These are phyloP conservation scores for Raphanus raphanistrum DNA, from an alignment of 345 rosid genomes.

Conservation along the genomic window DNA sequence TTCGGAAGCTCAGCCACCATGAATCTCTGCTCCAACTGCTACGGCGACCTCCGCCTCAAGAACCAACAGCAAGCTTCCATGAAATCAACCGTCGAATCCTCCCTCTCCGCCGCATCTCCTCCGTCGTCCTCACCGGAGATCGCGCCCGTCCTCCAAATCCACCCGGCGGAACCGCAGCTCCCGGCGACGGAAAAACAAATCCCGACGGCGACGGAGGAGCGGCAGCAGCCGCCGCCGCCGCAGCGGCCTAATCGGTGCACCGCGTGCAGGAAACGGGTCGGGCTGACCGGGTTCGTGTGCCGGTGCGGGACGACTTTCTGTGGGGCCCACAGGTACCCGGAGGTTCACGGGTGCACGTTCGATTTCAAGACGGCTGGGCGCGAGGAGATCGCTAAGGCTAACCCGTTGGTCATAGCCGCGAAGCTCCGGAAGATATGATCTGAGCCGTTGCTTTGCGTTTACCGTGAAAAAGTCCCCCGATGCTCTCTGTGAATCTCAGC, in stretches of 20 bases:
- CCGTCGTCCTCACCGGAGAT: constrained; percentile 25
- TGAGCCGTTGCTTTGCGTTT: constrained; percentile 16
- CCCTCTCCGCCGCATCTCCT: constrained; percentile 40
- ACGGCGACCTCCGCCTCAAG: constrained; percentile 45
- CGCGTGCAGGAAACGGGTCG: constrained; percentile 51
- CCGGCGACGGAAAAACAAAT: constrained; percentile 2
- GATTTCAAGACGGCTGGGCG: constrained; percentile 55
- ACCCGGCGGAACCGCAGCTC: not conserved
- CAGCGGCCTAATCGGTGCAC: constrained; percentile 49
- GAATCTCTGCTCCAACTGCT: constrained; percentile 61
- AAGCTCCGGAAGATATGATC: constrained; percentile 52
- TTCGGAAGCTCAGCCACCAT: constrained; percentile 53
- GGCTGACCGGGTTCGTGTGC: constrained; percentile 53
- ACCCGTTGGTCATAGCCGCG: constrained; percentile 48
- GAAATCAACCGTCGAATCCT: constrained; percentile 44
- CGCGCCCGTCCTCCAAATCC: not conserved
- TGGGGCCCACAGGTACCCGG: constrained; percentile 56
- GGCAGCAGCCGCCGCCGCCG: not conserved
- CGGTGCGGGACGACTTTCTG: constrained; percentile 53
- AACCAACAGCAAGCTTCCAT: constrained; percentile 49
- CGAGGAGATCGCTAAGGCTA: constrained; percentile 55
- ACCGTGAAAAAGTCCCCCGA: not conserved
- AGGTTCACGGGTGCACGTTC: constrained; percentile 48
- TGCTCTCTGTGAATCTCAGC: constrained; percentile 28
- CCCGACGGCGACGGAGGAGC: not conserved